Evolutionary conservation across 2,329 filamentous ascomycete species (phyloP), one percentile per base, ranked within the genome.

Genomic region (Monosporascus ibericus): DNA sequence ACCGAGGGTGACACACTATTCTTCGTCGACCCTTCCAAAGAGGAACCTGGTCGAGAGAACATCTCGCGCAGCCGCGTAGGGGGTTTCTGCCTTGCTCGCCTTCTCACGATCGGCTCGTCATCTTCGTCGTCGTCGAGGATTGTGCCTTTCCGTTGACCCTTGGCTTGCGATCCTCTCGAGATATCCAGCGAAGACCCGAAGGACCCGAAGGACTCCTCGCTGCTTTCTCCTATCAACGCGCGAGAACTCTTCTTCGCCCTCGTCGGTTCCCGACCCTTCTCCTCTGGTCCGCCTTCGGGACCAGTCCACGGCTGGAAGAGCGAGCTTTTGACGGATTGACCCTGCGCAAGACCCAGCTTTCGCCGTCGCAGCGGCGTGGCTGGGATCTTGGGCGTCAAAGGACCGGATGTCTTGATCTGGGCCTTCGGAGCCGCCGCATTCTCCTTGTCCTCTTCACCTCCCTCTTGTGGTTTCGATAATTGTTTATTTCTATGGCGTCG

Each of bases 341-440:
- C 52, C 27, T 60, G 60, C n/a, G 42, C 42, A 11, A 27, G n/a
- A 7, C 58, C 63, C 30, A 68, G 53, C 53, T 67, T 67, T 22
- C 65, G 55, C 27, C 64, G 60, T 36, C 65, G 63, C 44, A 65
- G 54, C 22, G 63, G 63, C n/a, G 62, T 64, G 1, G 57, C 54
- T 24, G 61, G 64, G 5, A 49, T 4, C 44, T 15, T 53, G 47
- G 34, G 44, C 15, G 47, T 49, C 20, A 34, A 30, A 34, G 30
- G 37, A 24, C 22, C n/a, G 5, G 52, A 48, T 36, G 47, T 24
- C 36, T 47, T 53, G 30, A 18, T 17, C 38, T 53, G 37, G 20
- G 42, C 34, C 25, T 50, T 39, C 30, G 24, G 3, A 36, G 22
- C 34, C 20, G 37, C 27, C 24, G 44, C 17, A 20, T 48, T 48